phyloP scores from a whole-genome alignment of 2,329 filamentous ascomycete species.

The Pezizomycotina sp. region DNA sequence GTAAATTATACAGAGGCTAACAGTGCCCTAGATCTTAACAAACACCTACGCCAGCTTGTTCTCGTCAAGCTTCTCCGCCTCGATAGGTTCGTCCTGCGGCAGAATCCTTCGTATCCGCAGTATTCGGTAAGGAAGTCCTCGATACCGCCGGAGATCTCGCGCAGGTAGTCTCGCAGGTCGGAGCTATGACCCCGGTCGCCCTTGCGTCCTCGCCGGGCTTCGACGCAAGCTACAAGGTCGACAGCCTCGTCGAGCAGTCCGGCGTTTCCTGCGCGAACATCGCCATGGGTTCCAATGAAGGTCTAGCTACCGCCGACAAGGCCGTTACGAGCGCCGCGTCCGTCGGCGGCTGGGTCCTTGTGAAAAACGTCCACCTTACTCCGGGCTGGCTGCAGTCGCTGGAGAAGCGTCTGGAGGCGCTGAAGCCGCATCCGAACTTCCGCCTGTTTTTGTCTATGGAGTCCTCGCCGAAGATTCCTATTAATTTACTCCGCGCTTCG shows the following conservation, averaged over 20 bases:
- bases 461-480: conserved; percentile 86
- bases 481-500: conserved; percentile 83
- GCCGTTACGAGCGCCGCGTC: conserved; percentile 85
- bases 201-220: conserved; percentile 92
- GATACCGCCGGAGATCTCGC: conserved; percentile 74
- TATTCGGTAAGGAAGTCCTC: conserved; percentile 70
- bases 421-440: conserved; percentile 88
- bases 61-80: conserved; percentile 89
- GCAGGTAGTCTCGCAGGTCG: conserved; percentile 69
- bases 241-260: conserved; percentile 74
- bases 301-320: conserved; percentile 80
- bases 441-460: conserved; percentile 96
- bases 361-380: conserved; percentile 97
- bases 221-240: conserved; percentile 97
- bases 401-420: conserved; percentile 87
- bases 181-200: conserved; percentile 68
- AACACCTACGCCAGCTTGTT: conserved; percentile 65
- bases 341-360: conserved; percentile 82
- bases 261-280: conserved; percentile 82
- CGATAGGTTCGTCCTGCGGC: conserved; percentile 88
- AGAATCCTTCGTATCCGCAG: conserved; percentile 71
- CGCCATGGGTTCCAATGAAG: conserved; percentile 97
- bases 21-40: conserved; percentile 43
- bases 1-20: conserved; percentile 1
- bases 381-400: conserved; percentile 93